A percentile compares a stretch with the other conserved stretches of the same genome.
Evolutionary conservation across 169 alveolate species (phyloP).

Genomic region (Plasmodium adleri): DNA sequence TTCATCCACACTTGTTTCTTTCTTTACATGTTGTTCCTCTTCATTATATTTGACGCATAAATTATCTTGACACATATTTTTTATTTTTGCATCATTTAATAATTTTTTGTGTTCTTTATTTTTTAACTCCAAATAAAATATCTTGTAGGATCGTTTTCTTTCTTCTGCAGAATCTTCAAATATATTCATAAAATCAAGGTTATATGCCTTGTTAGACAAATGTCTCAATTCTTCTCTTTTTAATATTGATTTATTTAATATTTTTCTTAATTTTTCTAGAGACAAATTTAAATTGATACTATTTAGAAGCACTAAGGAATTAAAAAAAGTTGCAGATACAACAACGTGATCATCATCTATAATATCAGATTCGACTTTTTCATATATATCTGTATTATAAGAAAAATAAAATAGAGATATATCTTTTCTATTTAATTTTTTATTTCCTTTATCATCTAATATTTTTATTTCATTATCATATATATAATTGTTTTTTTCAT

Average conservation of each 20-base stretch:
- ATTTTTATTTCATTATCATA: neutral
- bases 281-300: slow-evolving; percentile 20
- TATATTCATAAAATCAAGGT: neutral
- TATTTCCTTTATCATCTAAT: neutral
- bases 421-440: neutral
- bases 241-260: slow-evolving; percentile 15
- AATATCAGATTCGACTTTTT: neutral
- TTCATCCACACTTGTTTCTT: neutral
- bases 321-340: slow-evolving; percentile 28
- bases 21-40: neutral
- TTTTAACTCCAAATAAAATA: neutral
- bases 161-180: slow-evolving; percentile 7
- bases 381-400: neutral
- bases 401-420: slow-evolving; percentile 24
- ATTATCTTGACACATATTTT: no score
- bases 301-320: slow-evolving; percentile 8
- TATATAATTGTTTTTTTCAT: neutral
- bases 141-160: slow-evolving; percentile 10
- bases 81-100: neutral
- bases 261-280: slow-evolving; percentile 3
- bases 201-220: slow-evolving; percentile 1
- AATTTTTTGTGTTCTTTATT: neutral
- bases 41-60: no score
- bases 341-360: neutral
- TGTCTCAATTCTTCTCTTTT: slow-evolving; percentile 5